A percentile compares a stretch with the other conserved stretches of the same genome.
Conservation (phyloP, 2,329 filamentous ascomycete species). For the Monosporascus sp. region DNA sequence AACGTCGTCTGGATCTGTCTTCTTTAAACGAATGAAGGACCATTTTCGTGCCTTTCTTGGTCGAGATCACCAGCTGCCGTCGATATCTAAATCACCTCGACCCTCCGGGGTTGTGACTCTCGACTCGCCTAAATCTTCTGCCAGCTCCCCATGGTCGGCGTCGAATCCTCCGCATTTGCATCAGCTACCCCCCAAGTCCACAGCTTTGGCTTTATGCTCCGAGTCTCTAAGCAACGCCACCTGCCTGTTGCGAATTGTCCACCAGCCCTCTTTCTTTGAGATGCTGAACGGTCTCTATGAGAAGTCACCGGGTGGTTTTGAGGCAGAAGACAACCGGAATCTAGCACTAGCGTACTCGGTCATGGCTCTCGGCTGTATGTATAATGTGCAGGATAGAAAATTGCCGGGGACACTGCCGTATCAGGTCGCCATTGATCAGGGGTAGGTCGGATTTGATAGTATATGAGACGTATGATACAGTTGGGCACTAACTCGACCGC, state of each 20-base stretch:
- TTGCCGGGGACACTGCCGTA: constrained; percentile 20
- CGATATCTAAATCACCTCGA: constrained; percentile 48
- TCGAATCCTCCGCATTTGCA: constrained; percentile 47
- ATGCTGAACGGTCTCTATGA: constrained; percentile 65
- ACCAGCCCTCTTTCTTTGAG: constrained; percentile 65
- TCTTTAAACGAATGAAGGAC: constrained; percentile 79
- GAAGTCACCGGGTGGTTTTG: constrained; percentile 47
- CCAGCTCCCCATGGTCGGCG: constrained; percentile 58
- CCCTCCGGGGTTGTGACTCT: constrained; percentile 50
- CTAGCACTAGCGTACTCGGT: constrained; percentile 55
- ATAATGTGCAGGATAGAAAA: constrained; percentile 31
- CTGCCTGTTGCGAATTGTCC: constrained; percentile 52
- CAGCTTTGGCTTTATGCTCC: constrained; percentile 37
- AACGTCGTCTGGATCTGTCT: constrained; percentile 85
- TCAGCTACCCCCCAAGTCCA: constrained; percentile 64
- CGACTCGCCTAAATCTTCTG: constrained; percentile 63
- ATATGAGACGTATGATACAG: not conserved
- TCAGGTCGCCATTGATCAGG: constrained; percentile 46
- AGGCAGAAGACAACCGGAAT: constrained; percentile 53
- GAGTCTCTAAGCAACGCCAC: constrained; percentile 36
- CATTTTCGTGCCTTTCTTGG: constrained; percentile 77
- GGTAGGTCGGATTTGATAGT: constrained; percentile 32
- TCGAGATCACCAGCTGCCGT: constrained; percentile 54
- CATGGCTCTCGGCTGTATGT: constrained; percentile 57
- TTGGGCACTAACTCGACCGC: constrained; percentile 14